phyloP scores from a whole-genome alignment of 345 rosid species.

The Sapria himalayana region DNA sequence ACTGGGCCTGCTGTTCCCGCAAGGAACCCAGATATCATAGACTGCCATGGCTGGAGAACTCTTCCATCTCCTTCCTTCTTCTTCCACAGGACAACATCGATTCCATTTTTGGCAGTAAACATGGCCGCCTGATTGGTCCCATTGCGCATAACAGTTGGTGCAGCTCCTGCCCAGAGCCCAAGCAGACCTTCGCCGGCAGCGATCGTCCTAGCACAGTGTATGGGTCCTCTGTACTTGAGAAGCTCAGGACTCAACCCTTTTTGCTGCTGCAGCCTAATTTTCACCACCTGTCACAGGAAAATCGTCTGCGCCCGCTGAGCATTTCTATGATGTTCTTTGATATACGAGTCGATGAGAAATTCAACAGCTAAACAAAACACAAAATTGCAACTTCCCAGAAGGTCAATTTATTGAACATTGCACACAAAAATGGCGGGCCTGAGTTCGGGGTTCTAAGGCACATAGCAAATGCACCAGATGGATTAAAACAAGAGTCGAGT shows the following conservation, averaged over 20 bases:
- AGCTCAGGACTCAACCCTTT: conserved; percentile 63
- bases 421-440: too few species aligned
- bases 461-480: not conserved
- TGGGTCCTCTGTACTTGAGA: conserved; percentile 76
- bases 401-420: too few species aligned
- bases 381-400: too few species aligned
- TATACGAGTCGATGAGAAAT: conserved; percentile 8
- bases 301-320: too few species aligned
- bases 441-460: too few species aligned
- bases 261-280: conserved; percentile 88
- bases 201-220: conserved; percentile 60
- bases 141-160: conserved; percentile 91
- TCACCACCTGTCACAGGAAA: conserved; percentile 77
- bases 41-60: conserved; percentile 76
- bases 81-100: conserved; percentile 68
- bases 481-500: too few species aligned
- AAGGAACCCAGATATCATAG: conserved; percentile 88
- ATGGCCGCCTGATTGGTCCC: conserved; percentile 95
- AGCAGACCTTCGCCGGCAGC: conserved; percentile 51
- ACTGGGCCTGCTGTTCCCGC: conserved; percentile 89
- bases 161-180: conserved; percentile 94
- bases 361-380: conserved; percentile 5
- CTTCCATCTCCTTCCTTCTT: conserved; percentile 88
- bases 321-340: too few species aligned
- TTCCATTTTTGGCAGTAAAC: conserved; percentile 81